These are phyloP conservation scores for Scheffersomyces coipomensis DNA, from an alignment of 805 yeast genomes.

Conservation along the genomic window DNA sequence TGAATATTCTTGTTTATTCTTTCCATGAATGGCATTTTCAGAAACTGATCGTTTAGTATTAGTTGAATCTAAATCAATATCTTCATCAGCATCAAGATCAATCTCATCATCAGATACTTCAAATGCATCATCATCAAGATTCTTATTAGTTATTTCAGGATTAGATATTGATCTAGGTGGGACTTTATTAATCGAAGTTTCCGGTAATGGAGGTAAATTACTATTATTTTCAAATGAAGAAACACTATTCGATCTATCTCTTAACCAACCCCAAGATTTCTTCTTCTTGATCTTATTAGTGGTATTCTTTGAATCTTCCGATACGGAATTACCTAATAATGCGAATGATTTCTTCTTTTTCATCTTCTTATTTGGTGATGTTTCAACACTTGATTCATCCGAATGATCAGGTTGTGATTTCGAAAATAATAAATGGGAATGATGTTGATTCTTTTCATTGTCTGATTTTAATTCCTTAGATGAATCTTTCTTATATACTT, in stretches of 20 bases:
- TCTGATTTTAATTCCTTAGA: neutral
- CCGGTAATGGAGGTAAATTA: conserved; percentile 20
- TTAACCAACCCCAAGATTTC: conserved; percentile 43
- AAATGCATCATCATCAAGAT: neutral
- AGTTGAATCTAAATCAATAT: neutral
- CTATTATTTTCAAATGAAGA: conserved; percentile 21
- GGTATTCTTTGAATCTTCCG: neutral
- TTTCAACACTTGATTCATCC: neutral
- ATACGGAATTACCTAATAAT: conserved; percentile 2
- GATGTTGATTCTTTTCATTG: neutral
- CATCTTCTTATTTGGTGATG: conserved; percentile 5
- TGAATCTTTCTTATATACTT: neutral
- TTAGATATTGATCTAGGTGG: conserved; percentile 36
- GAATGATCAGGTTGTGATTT: neutral
- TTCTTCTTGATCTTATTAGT: conserved; percentile 24
- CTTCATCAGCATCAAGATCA: neutral
- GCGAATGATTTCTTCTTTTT: conserved; percentile 13
- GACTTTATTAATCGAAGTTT: conserved; percentile 7
- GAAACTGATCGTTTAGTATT: neutral
- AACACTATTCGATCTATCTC: conserved; percentile 28
- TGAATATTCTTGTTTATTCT: conserved; percentile 8
- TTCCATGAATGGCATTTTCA: conserved; percentile 9
- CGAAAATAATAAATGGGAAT: neutral
- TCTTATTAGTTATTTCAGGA: conserved; percentile 24
- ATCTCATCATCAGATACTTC: neutral